A percentile compares a stretch with the other conserved stretches of the same genome.
These are phyloP conservation scores for Bauhinia variegata DNA, from an alignment of 306 rosid species.

Conservation along the genomic window DNA sequence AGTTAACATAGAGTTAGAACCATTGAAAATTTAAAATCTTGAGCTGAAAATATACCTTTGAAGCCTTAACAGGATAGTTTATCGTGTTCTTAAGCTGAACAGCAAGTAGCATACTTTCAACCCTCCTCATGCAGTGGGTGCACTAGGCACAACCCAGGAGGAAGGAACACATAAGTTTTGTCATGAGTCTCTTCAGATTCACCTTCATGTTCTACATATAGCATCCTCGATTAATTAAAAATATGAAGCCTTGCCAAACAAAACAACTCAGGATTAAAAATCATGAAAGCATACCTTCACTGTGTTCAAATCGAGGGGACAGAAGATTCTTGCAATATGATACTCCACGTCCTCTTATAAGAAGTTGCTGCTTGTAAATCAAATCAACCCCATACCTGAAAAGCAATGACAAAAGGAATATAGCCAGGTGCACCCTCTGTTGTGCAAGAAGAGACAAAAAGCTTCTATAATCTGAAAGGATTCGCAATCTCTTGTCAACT, in stretches of 20 bases:
- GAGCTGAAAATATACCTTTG: constrained; percentile 60
- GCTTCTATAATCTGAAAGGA: constrained; percentile 66
- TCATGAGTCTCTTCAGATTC: constrained; percentile 84
- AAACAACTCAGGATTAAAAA: constrained; percentile 24
- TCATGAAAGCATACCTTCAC: constrained; percentile 65
- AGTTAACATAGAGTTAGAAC: constrained; percentile 24
- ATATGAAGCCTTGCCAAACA: constrained; percentile 18
- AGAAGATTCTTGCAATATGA: constrained; percentile 97
- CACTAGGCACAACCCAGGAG: constrained; percentile 89
- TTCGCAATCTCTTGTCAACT: constrained; percentile 44
- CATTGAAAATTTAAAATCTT: constrained; percentile 30
- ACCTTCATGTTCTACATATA: constrained; percentile 59
- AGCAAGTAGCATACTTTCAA: constrained; percentile 97
- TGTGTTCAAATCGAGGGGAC: constrained; percentile 90
- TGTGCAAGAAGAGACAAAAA: constrained; percentile 73
- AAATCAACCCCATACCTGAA: constrained; percentile 93
- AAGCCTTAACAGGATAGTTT: constrained; percentile 68
- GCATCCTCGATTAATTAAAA: constrained; percentile 34
- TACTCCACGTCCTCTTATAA: constrained; percentile 95
- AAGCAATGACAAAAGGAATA: constrained; percentile 42
- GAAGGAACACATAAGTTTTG: constrained; percentile 94
- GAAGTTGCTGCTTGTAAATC: constrained; percentile 84
- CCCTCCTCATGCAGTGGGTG: constrained; percentile 98
- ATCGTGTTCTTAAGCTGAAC: constrained; percentile 78
- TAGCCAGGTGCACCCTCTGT: constrained; percentile 71